These are phyloP conservation scores for Cyclostephanos tholiformis DNA, from an alignment of 108 stramenopile genomes.

Conservation along the genomic window DNA sequence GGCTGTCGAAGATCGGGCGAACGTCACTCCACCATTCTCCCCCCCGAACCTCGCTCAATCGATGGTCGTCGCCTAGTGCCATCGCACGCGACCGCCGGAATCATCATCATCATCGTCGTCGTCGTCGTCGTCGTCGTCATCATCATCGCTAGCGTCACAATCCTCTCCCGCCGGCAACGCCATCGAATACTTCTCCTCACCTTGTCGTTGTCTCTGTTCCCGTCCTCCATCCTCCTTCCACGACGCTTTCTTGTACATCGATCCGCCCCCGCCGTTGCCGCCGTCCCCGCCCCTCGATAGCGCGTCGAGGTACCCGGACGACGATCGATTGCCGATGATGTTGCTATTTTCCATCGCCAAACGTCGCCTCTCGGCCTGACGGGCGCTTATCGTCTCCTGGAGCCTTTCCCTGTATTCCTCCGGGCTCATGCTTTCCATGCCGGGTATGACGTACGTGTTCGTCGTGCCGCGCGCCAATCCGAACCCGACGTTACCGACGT, in stretches of 20 bases:
- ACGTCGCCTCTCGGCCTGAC: conserved; percentile 53
- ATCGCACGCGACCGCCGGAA: too few species aligned
- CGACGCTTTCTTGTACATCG: not conserved
- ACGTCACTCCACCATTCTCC: too few species aligned
- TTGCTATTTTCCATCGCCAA: conserved; percentile 15
- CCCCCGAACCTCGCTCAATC: too few species aligned
- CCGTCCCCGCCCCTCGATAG: conserved; percentile 11
- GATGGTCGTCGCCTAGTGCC: too few species aligned
- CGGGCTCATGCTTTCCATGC: conserved; percentile 83
- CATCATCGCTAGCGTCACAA: too few species aligned
- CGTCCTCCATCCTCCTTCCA: not conserved
- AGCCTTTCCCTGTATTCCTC: conserved; percentile 78
- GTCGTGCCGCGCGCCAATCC: conserved; percentile 64
- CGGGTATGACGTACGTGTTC: conserved; percentile 78
- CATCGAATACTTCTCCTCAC: not conserved
- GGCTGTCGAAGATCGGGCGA: too few species aligned
- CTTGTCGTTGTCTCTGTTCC: not conserved
- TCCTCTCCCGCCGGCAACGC: too few species aligned
- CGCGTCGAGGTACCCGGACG: conserved; percentile 24
- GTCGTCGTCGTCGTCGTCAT: too few species aligned
- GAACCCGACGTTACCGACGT: conserved; percentile 58
- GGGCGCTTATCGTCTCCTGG: conserved; percentile 62
- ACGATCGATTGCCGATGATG: conserved; percentile 39
- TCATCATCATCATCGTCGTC: too few species aligned
- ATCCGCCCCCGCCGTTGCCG: not conserved